Evolutionary conservation across 1,139 yeast species (phyloP).

Genomic region (Saccharomyces hybrid): DNA sequence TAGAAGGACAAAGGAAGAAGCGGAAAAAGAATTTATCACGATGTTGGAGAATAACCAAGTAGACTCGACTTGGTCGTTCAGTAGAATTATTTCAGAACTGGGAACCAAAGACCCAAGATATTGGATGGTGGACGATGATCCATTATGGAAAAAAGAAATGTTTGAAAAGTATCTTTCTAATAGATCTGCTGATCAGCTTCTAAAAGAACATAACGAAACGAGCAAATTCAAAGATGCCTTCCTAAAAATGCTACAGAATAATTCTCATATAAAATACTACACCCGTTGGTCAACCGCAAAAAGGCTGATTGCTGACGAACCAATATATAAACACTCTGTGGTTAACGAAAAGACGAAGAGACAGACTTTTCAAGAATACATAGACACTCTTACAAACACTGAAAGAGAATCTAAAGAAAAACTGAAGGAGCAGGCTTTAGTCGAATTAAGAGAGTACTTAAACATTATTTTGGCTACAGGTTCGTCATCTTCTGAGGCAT

Average conservation of each 20-base stretch:
- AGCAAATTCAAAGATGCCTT: slow-evolving; percentile 53
- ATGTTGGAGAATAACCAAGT: slow-evolving; percentile 50
- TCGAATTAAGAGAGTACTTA: slow-evolving; percentile 45
- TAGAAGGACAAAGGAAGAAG: slow-evolving; percentile 31
- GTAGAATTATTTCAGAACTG: slow-evolving; percentile 53
- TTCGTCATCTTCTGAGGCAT: not conserved
- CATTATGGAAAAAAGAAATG: slow-evolving; percentile 50
- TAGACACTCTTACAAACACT: slow-evolving; percentile 35
- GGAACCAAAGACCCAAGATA: slow-evolving; percentile 53
- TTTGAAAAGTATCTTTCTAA: slow-evolving; percentile 60
- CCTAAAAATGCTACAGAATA: slow-evolving; percentile 38
- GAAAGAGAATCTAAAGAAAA: slow-evolving; percentile 35
- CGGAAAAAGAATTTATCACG: slow-evolving; percentile 42
- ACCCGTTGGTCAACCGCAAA: slow-evolving; percentile 64
- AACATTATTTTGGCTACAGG: slow-evolving; percentile 19
- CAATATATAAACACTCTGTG: slow-evolving; percentile 58
- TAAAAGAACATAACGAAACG: slow-evolving; percentile 45
- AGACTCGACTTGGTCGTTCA: slow-evolving; percentile 73
- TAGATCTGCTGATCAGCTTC: slow-evolving; percentile 47
- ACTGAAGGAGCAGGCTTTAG: slow-evolving; percentile 43
- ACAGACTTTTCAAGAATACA: slow-evolving; percentile 46
- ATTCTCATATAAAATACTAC: slow-evolving; percentile 41
- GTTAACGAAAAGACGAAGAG: slow-evolving; percentile 51
- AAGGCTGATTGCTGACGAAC: slow-evolving; percentile 50
- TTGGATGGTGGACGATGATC: slow-evolving; percentile 57